Conservation (phyloP, 257 asterid species). For the Salvia hispanica region DNA sequence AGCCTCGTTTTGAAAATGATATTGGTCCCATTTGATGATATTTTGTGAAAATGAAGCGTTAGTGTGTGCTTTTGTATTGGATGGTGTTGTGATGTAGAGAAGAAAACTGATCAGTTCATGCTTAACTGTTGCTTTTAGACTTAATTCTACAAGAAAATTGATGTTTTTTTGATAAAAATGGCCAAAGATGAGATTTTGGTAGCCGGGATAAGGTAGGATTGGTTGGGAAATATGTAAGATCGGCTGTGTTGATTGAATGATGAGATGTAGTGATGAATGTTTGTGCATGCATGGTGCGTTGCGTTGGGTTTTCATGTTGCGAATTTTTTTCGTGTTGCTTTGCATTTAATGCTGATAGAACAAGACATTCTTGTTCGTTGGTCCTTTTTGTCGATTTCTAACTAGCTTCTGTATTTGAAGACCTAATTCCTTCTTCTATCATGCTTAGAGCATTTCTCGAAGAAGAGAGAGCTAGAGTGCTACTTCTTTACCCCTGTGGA, state of each 20-base stretch:
- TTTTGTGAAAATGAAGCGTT: constrained; percentile 13
- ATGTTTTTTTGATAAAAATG: constrained; percentile 5
- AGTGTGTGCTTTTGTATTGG: constrained; percentile 2
- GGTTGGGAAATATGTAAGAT: constrained; percentile 4
- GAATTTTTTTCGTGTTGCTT: background rate
- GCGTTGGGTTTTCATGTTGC: too few species aligned
- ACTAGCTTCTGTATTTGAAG: background rate
- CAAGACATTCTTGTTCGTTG: constrained; percentile 6
- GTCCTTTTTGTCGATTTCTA: background rate
- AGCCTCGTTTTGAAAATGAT: constrained; percentile 4
- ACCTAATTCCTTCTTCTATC: constrained; percentile 7
- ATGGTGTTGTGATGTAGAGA: background rate
- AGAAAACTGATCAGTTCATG: background rate
- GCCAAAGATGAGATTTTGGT: constrained; percentile 29
- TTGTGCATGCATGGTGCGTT: too few species aligned
- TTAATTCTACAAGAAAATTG: constrained; percentile 9
- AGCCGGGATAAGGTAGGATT: background rate
- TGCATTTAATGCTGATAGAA: constrained; percentile 15
- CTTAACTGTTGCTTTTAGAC: background rate
- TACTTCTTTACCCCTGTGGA: constrained; percentile 91
- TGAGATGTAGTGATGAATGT: background rate
- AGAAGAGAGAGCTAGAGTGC: constrained; percentile 89
- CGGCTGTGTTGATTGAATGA: too few species aligned
- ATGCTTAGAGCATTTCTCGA: constrained; percentile 56
- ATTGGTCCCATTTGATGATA: background rate